These are phyloP conservation scores for Candida tetrigidarum DNA, from an alignment of 1,139 yeast species.

Conservation along the genomic window DNA sequence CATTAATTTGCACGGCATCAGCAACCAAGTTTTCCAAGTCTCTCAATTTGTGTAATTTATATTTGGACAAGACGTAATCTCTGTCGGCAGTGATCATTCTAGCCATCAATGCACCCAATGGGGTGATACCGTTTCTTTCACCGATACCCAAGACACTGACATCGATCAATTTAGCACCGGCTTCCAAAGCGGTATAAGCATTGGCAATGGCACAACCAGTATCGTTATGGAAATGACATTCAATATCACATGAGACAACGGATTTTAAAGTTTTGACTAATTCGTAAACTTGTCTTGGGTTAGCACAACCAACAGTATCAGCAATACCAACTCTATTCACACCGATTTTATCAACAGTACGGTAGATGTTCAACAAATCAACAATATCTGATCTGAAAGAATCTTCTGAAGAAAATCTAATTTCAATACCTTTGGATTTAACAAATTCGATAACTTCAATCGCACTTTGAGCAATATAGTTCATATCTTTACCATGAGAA, in stretches of 20 bases:
- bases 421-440: constrained; percentile 96
- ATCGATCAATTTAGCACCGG: constrained; percentile 95
- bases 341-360: constrained; percentile 97
- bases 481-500: constrained; percentile 99
- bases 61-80: constrained; percentile 93
- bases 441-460: constrained; percentile 97
- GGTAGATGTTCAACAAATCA: constrained; percentile 91
- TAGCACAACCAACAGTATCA: constrained; percentile 98
- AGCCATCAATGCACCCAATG: constrained; percentile 98
- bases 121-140: constrained; percentile 98
- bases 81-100: constrained; percentile 99
- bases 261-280: constrained; percentile 91
- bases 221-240: constrained; percentile 98
- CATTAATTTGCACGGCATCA: constrained; percentile 94
- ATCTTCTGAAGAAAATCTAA: constrained; percentile 96
- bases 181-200: constrained; percentile 97
- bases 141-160: constrained; percentile 97
- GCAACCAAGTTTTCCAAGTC: constrained; percentile 96
- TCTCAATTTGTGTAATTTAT: constrained; percentile 94
- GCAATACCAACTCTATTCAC: constrained; percentile 99
- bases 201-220: constrained; percentile 99
- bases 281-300: constrained; percentile 98
- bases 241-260: constrained; percentile 96
- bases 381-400: constrained; percentile 97
- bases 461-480: constrained; percentile 95